Evolutionary conservation across 164 flowering plant species (phyloP), one percentile per base, ranked within the genome.

Genomic region (Chimonanthus salicifolius): DNA sequence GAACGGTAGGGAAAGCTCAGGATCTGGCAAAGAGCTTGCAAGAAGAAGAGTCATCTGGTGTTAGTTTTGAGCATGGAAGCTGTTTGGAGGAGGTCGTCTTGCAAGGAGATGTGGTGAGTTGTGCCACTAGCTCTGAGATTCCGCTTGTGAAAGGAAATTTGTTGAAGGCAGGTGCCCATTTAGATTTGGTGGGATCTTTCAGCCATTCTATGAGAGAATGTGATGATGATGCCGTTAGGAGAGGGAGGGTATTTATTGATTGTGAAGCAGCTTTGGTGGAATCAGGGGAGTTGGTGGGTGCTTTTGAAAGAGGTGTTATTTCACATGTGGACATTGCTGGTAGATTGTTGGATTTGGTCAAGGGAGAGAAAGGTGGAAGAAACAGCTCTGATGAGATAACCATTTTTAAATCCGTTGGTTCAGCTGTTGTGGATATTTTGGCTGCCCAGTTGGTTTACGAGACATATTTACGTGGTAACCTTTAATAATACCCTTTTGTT

Each of bases 121-220:
- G 97, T 33, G 97, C 96, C 0, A 91, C 99, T 3, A 87, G 87
- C 66, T 86, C 99, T 4, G 84, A 83, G 74, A 74, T 5, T 16
- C 83, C 91, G 2, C 66, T 92, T 62, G 92, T 94, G 77, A 83
- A 77, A 72, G 97, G 97, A 3, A 76, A 67, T 83, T 58, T 33
- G 48, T 72, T 92, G 81, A 92, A 88, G 84, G 76, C 50, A 0
- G 99, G 99, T 16, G 91, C 90, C 7, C 97, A 94, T 81, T 72
- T 94, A 90, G 97, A 92, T 74, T 77, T 94, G 84, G 95, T 94
- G 51, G 99, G 99, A 13, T 91, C 97, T 15, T 92, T 88, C 73
- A 90, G 72, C 74, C 86, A 71, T 7, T 74, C 82, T 5, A 94
- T 94, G 99, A 88, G 69, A 83, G 99, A 94, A 78, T 94, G 99